Evolutionary conservation across 2,329 filamentous ascomycete genomes (phyloP), one percentile per base, ranked within the genome.

Genomic region (Neospermospora avenae): DNA sequence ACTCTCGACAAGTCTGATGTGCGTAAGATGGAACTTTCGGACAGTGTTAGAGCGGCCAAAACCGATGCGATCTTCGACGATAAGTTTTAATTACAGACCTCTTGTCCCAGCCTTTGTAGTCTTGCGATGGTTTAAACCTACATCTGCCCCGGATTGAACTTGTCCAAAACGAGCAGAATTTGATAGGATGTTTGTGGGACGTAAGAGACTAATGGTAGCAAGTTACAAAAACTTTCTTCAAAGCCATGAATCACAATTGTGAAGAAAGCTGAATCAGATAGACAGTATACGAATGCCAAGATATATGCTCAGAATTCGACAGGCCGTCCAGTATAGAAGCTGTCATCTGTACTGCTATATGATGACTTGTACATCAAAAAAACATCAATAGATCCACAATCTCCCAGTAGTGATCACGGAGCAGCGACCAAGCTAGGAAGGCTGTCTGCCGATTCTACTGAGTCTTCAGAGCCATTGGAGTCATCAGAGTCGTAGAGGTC

Each of bases 61-160:
- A 69, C 87, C 86, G 53, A 86, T 84, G 59, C 86, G 82, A 69
- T 90, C 87, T 72, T 88, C 84, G 14, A 87, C 84, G 14, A 80
- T 82, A 37, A 89, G 77, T 13, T 85, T 77, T 18, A 84, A 8
- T 48, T 24, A 14, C 20, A 31, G 41, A 81, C 73, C 72, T 84
- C 84, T 71, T 84, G 84, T 51, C 85, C 85, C 18, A 89, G 80
- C 75, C 88, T 88, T 63, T 80, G 75, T 37, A 89, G 77, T 37
- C 86, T 81, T 67, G 85, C 81, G 2, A 84, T 81, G 10, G 80
- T 77, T 74, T 90, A 90, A 1, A 82, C 84, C 1, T n/a, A 86
- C 88, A 55, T 84, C 71, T 89, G 86, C 66, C 89, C 84, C 8
- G 85, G 84, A 68, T 89, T 90, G 60, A 89, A 76, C 76, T 89